Base-by-base conservation (phyloP, 176 grass and related monocot species). In the Cenchrus americanus region DNA sequence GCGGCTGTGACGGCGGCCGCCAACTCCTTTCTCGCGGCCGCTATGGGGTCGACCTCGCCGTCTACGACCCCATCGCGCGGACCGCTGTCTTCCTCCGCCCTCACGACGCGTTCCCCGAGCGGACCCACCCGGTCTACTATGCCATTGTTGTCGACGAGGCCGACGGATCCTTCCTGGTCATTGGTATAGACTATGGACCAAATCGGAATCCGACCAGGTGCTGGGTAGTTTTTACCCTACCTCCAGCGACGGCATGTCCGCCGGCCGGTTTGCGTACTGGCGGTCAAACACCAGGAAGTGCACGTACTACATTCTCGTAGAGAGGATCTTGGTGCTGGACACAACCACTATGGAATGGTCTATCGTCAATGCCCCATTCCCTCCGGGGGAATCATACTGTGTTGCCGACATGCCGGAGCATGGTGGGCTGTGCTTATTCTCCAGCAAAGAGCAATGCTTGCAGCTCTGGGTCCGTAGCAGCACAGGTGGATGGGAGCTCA, bases 401-500 rank as follows among this genome's bases (percentile, higher is more conserved):
- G 23, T 80, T 0, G 48, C 71, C 0, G 60, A 84, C 82, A 43
- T 84, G 60, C 10, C 60, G 6, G 82, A 84, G 82, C 82, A 66
- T 18, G 60, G 71, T 14, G 48, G 82, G 19, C 66, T 85, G 69
- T 86, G 84, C 68, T 40, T 86, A 0, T 69, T 80, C 34, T 73
- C 77, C 77, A 80, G 84, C 69, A 47, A 80, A 8, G 84, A 86
- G 48, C 84, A 75, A 66, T 11, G 10, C 60, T 13, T 86, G 57
- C 50, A 58, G 59, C 47, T 86, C 69, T 86, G 77, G 77, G 69
- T 86, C 15, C 34, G 48, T 12, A 24, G n/a, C 37, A 69, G 2
- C 37, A n/a, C 5, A 11, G 66, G 66, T 30, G 27, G 27, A 30
- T 30, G 27, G 27, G 27, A 30, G 27, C 27, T 30, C 27, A 30